These are phyloP conservation scores for Fraxinus paxiana DNA, from an alignment of 305 asterid genomes.

Conservation along the genomic window DNA sequence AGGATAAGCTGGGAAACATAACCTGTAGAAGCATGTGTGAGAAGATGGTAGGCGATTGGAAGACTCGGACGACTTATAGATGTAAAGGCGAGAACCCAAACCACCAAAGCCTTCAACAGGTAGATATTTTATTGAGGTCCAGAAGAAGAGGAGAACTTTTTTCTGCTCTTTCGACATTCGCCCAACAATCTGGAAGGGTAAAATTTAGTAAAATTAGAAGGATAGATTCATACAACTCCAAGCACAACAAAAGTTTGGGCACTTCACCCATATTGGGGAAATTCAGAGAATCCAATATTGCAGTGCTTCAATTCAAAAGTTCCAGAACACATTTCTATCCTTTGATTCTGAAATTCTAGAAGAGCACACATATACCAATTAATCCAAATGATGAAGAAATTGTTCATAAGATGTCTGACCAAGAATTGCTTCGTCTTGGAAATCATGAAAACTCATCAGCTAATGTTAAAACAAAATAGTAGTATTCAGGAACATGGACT, in stretches of 20 bases:
- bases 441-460: background rate
- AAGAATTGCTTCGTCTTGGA: background rate
- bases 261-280: background rate
- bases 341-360: background rate
- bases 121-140: slow-evolving; percentile 83
- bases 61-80: slow-evolving; percentile 46
- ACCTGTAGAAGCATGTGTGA: slow-evolving; percentile 78
- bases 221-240: background rate
- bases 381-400: background rate
- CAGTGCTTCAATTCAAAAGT: background rate
- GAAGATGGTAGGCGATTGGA: slow-evolving; percentile 72
- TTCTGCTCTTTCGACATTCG: slow-evolving; percentile 67
- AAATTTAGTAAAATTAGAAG: background rate
- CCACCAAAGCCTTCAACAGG: slow-evolving; percentile 83
- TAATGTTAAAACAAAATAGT: background rate
- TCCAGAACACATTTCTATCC: background rate
- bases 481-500: background rate
- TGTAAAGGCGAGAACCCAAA: slow-evolving; percentile 58
- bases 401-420: background rate
- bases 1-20: slow-evolving; percentile 72
- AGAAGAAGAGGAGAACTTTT: slow-evolving; percentile 72
- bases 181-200: slow-evolving; percentile 47
- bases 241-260: background rate
- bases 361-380: background rate
- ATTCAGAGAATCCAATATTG: background rate